Base-by-base conservation (phyloP, 2,329 filamentous ascomycete genomes). In the Fusarium odoratissimum region DNA sequence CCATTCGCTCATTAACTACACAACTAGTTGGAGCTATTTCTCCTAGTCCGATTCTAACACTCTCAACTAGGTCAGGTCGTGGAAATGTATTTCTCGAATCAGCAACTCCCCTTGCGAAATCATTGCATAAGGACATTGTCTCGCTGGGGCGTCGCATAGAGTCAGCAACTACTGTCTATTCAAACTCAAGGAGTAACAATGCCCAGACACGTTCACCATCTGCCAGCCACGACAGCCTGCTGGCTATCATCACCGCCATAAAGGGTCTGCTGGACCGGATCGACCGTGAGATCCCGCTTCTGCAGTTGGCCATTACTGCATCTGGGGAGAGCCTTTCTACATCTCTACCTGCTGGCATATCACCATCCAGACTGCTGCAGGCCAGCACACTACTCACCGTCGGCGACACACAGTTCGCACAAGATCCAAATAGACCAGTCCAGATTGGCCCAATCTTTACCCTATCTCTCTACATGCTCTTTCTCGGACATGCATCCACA, bases 391-490 rank as follows among this genome's bases (percentile, higher is more conserved):
- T 98, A 72, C 86, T 98, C 54, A 97, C 92, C 33, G 89, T 95
- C 48, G 95, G 94, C 6, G 96, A 99, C 80, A 92, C 91, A 0
- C 92, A 95, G 71, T 98, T 96, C 81, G 89, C 90, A 5, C 86
- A 90, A 71, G 86, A 89, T 44, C 88, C 91, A 10, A 86, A 84
- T 1, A 83, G 85, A 14, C 87, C 92, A 0, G 90, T 94, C 49
- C 95, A 98, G 78, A 92, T 98, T 67, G 96, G 96, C 0, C 95
- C 95, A 0, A 90, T 91, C 0, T 98, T 98, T 77, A 92, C 90
- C 0, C 82, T 98, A 12, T 97, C 95, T 0, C 84, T 98, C 74
- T 99, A 98, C 81, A 98, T 98, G 95, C 88, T 98, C 1, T 99
- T 98, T 77, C 87, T 91, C 5, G 93, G 94, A 4, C 95, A 98